Base-by-base conservation (phyloP, 306 rosid species). In the Luffa aegyptiaca region DNA sequence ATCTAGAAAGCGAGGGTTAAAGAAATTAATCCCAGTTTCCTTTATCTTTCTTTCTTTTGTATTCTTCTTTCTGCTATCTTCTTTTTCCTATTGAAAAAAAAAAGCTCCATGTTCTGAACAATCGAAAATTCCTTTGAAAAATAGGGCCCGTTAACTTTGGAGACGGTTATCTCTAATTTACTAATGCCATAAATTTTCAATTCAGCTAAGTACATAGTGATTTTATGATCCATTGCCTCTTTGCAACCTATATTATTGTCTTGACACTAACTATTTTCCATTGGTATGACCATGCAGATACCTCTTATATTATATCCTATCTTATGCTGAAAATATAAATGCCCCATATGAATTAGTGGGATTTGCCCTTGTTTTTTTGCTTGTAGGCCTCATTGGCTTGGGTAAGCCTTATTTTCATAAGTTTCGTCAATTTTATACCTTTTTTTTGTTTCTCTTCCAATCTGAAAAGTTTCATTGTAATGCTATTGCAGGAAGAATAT, bases 341-440 rank as follows among this genome's bases (percentile, higher is more conserved):
- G 79, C 81, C 84, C 57, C 78, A 83, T 69, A 86, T 57, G 70
- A 62, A 80, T 77, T 83, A 37, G 81, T 81, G 78, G 99, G 99
- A 84, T 52, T 88, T 71, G 82, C 87, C 74, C 81, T 96, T 75
- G 91, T 78, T 82, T 85, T 85, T 81, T 76, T 93, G 87, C 72
- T 96, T 48, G 98, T 96, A 77, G 72, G 87, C 78, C 92, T 96
- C 83, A 85, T 90, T 85, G 97, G 96, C 83, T 85, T 90, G 33
- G 99, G 99, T 96, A 86, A 79, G 91, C 82, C 45, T 66, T 65
- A 63, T 81, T 65, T 75, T 51, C 78, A 16, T 35, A 44, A 55
- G 26, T 10, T 78, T 75, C 44, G 55, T 57, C 36, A 53, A 62
- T 76, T 63, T 74, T 62, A 66, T 74, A 45, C 80, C 49, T 86